A percentile compares a stretch with the other conserved stretches of the same genome.
Evolutionary conservation across 345 rosid species (phyloP).

Genomic region (Camelina sativa): DNA sequence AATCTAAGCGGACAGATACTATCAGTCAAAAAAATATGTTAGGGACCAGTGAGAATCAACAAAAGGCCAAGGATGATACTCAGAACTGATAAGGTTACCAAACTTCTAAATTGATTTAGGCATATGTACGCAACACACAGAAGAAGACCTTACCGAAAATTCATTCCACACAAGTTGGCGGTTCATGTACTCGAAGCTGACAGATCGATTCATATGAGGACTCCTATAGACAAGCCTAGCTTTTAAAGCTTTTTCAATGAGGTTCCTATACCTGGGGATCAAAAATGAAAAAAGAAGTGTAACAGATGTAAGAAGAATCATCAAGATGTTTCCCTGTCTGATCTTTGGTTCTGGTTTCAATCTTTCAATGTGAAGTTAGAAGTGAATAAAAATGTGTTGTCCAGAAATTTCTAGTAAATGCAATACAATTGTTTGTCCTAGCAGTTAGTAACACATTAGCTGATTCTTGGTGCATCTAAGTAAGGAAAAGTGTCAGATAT

Average conservation of each 20-base stretch:
- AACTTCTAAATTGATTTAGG: conserved; percentile 9
- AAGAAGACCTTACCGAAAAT: conserved; percentile 77
- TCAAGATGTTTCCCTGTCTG: conserved; percentile 21
- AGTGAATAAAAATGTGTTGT: not conserved
- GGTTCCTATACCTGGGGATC: conserved; percentile 87
- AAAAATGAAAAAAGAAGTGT: conserved; percentile 23
- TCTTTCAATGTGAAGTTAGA: conserved; percentile 6
- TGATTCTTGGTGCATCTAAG: not conserved
- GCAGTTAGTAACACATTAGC: conserved; percentile 2
- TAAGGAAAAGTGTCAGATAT: not conserved
- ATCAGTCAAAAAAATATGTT: not conserved
- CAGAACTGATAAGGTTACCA: conserved; percentile 12
- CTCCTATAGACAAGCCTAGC: conserved; percentile 93
- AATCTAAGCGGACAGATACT: conserved; percentile 12
- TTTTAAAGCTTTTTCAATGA: conserved; percentile 81
- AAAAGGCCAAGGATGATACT: conserved; percentile 4
- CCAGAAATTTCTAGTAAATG: not conserved
- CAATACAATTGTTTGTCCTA: conserved; percentile 1
- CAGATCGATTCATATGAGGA: conserved; percentile 95
- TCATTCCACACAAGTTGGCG: conserved; percentile 99
- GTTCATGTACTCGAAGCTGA: conserved; percentile 99
- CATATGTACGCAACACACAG: conserved; percentile 9
- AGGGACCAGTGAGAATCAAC: conserved; percentile 28
- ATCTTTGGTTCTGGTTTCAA: not conserved
- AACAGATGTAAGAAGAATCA: conserved; percentile 23